These are phyloP conservation scores for Penicillium arizonense DNA, from an alignment of 495 filamentous ascomycete species.

Conservation along the genomic window DNA sequence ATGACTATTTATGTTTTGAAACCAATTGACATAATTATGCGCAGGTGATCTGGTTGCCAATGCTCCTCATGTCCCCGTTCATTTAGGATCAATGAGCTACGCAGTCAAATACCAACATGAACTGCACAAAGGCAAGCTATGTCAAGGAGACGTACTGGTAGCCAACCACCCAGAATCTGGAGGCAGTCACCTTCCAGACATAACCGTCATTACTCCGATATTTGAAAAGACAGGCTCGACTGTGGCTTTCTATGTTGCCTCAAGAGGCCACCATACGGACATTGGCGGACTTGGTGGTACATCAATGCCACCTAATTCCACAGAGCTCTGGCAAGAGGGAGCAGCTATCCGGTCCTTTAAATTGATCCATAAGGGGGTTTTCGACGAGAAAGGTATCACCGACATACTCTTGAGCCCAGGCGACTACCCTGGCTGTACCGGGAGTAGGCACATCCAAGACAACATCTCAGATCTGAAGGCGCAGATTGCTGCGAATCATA, in stretches of 20 bases:
- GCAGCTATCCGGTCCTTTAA: conserved; percentile 93
- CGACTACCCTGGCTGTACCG: conserved; percentile 79
- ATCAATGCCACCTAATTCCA: conserved; percentile 94
- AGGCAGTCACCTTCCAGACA: conserved; percentile 85
- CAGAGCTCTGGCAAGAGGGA: conserved; percentile 92
- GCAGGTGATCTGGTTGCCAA: conserved; percentile 87
- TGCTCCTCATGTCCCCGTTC: conserved; percentile 90
- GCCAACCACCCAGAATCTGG: conserved; percentile 95
- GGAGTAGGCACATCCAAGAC: conserved; percentile 85
- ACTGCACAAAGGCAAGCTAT: conserved; percentile 84
- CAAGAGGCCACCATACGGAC: conserved; percentile 92
- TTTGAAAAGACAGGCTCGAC: conserved; percentile 69
- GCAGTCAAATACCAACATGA: conserved; percentile 90
- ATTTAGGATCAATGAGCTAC: conserved; percentile 93
- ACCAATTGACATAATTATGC: no score
- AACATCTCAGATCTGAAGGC: conserved; percentile 96
- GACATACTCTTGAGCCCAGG: no score
- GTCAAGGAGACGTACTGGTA: conserved; percentile 89
- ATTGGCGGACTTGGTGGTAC: conserved; percentile 80
- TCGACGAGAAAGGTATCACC: conserved; percentile 85
- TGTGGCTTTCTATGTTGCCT: conserved; percentile 96
- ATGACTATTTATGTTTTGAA: no score
- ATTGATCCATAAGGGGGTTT: conserved; percentile 83
- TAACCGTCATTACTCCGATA: conserved; percentile 85
- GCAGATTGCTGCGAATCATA: conserved; percentile 93